These are phyloP conservation scores for Solanum gracilifrons DNA, from an alignment of 257 asterid genomes.

Conservation along the genomic window DNA sequence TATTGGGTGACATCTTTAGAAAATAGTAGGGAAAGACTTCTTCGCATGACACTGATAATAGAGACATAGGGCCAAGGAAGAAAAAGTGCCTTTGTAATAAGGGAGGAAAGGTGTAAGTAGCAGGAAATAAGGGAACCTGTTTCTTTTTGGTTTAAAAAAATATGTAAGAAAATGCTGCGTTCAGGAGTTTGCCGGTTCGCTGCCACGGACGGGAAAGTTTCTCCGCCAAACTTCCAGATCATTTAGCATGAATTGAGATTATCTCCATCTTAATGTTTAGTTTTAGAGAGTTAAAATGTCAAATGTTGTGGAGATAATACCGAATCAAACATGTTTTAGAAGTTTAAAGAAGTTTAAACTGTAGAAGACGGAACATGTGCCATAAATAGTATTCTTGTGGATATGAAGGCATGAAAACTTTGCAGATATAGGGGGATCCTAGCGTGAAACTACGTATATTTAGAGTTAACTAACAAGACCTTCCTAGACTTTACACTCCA, in stretches of 20 bases:
- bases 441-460: neutral
- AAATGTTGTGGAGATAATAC: neutral
- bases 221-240: neutral
- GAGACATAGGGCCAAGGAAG: neutral
- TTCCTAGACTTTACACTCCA: neutral
- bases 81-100: neutral
- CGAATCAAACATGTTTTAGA: neutral
- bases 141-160: neutral
- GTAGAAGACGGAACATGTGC: neutral
- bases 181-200: neutral
- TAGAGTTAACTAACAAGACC: neutral
- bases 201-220: neutral
- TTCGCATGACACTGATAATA: neutral
- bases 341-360: neutral
- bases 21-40: neutral
- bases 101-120: neutral
- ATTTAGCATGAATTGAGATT: neutral
- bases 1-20: neutral
- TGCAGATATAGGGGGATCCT: neutral
- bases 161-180: neutral
- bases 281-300: neutral
- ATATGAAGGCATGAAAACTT: neutral
- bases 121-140: neutral
- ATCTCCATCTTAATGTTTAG: neutral
- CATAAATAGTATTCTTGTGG: neutral